These are phyloP conservation scores for Boletus sensibilis DNA, from an alignment of 768 basidiomycete genomes.

Conservation along the genomic window DNA sequence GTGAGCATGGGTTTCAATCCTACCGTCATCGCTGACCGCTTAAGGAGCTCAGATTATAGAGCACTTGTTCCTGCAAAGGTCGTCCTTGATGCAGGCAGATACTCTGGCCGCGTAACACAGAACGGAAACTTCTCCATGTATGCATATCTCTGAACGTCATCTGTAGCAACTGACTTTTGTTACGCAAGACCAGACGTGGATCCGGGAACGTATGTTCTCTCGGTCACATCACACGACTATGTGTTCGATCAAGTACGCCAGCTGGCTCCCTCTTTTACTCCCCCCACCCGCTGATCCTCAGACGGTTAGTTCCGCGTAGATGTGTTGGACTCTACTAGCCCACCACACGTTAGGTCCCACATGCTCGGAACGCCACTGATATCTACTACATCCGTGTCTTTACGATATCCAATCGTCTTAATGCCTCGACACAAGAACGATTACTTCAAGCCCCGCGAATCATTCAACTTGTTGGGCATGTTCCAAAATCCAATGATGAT, in stretches of 20 bases:
- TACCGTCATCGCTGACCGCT: conserved; percentile 12
- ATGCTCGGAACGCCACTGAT: conserved; percentile 66
- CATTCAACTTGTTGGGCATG: conserved; percentile 75
- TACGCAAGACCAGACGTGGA: conserved; percentile 59
- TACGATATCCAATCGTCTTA: conserved; percentile 63
- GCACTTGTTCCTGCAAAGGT: conserved; percentile 58
- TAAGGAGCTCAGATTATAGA: conserved; percentile 30
- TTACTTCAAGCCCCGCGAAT: conserved; percentile 68
- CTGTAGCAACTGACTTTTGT: conserved; percentile 10
- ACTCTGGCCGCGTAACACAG: conserved; percentile 50
- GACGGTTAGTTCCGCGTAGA: conserved; percentile 63
- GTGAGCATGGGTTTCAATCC: conserved; percentile 35
- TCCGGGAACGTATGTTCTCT: conserved; percentile 67
- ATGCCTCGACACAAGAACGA: conserved; percentile 51
- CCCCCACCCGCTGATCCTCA: conserved; percentile 3
- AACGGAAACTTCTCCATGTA: conserved; percentile 71
- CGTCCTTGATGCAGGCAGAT: conserved; percentile 56
- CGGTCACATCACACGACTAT: conserved; percentile 64
- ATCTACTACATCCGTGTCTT: conserved; percentile 50
- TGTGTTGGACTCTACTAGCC: conserved; percentile 43
- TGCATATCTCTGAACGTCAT: conserved; percentile 21
- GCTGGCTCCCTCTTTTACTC: neutral
- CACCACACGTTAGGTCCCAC: conserved; percentile 60
- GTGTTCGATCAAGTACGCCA: conserved; percentile 64
- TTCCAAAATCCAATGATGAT: conserved; percentile 84